A percentile compares a stretch with the other conserved stretches of the same genome.
Conservation (phyloP, 768 basidiomycete species). For the Gloeopeniophorella convolvens region DNA sequence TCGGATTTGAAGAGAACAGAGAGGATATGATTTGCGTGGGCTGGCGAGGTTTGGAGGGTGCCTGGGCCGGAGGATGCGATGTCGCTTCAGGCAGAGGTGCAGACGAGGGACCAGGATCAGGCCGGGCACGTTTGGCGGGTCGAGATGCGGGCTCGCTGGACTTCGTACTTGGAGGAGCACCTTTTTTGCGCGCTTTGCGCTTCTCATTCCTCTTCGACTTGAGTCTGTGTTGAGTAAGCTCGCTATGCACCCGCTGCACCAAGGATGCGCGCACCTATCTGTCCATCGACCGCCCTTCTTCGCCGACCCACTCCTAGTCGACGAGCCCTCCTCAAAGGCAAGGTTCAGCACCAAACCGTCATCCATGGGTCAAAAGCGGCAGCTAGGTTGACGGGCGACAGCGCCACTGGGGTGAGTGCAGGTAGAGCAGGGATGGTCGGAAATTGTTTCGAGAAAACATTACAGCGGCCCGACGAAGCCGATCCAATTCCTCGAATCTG, state of each 20-base stretch:
- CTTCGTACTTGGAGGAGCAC: background rate
- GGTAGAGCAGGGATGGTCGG: too few species aligned
- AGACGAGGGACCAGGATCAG: background rate
- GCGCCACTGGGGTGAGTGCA: too few species aligned
- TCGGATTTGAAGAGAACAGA: slow-evolving; percentile 80
- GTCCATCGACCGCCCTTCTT: slow-evolving; percentile 21
- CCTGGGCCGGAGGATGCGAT: background rate
- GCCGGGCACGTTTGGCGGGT: slow-evolving; percentile 16
- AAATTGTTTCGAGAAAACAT: too few species aligned
- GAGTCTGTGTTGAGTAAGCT: slow-evolving; percentile 8
- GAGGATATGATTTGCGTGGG: slow-evolving; percentile 34
- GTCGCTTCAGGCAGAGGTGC: background rate
- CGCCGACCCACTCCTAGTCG: background rate
- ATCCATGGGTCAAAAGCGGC: too few species aligned
- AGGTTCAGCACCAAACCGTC: slow-evolving; percentile 19
- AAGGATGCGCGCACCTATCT: slow-evolving; percentile 21
- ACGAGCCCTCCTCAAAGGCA: slow-evolving; percentile 11
- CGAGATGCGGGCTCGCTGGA: background rate
- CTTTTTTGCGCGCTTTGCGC: slow-evolving; percentile 8
- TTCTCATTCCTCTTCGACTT: slow-evolving; percentile 19
- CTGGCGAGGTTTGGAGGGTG: slow-evolving; percentile 9
- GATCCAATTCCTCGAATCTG: too few species aligned
- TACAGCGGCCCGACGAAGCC: too few species aligned
- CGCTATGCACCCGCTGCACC: background rate
- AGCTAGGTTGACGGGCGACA: too few species aligned